Percentiles rank a stretch among this genome's conserved stretches.
These are phyloP conservation scores for Didymella segeticola DNA, from an alignment of 2,329 filamentous ascomycete genomes.

Conservation along the genomic window DNA sequence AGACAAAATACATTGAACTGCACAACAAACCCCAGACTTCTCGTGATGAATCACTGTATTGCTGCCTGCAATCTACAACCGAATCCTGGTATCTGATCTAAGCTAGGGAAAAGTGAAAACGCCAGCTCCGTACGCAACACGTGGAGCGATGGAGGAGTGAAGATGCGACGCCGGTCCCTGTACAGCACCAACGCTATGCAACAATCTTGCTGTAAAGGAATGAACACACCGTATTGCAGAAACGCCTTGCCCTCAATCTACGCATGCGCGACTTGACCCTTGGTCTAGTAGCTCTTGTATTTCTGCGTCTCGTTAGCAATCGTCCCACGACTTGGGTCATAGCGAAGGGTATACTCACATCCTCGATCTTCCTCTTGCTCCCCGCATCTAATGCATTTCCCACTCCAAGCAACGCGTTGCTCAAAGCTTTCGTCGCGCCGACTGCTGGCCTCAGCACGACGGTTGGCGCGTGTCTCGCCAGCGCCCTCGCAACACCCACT, in stretches of 20 bases:
- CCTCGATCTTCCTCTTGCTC: conserved; percentile 81
- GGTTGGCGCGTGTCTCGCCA: conserved; percentile 85
- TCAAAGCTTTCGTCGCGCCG: conserved; percentile 85
- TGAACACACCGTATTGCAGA: not conserved
- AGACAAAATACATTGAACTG: too few species aligned
- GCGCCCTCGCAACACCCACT: conserved; percentile 77
- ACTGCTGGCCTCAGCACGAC: conserved; percentile 91
- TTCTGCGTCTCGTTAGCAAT: conserved; percentile 25
- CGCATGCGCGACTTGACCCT: not conserved
- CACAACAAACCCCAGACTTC: too few species aligned
- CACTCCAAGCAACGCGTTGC: conserved; percentile 87
- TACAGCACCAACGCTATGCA: conserved; percentile 27
- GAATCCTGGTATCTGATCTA: not conserved
- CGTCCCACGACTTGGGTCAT: not conserved
- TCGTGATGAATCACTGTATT: too few species aligned
- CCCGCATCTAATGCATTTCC: conserved; percentile 88
- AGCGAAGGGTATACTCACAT: conserved; percentile 69
- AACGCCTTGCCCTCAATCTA: not conserved
- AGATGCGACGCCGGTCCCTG: conserved; percentile 7
- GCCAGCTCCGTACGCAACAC: not conserved
- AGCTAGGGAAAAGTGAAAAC: not conserved
- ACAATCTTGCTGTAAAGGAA: conserved; percentile 8
- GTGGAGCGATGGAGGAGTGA: conserved; percentile 3
- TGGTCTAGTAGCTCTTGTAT: conserved; percentile 38
- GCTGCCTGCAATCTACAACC: not conserved